Evolutionary conservation across 257 asterid species (phyloP), one percentile per base, ranked within the genome.

Genomic region (Salvia rosmarinus): DNA sequence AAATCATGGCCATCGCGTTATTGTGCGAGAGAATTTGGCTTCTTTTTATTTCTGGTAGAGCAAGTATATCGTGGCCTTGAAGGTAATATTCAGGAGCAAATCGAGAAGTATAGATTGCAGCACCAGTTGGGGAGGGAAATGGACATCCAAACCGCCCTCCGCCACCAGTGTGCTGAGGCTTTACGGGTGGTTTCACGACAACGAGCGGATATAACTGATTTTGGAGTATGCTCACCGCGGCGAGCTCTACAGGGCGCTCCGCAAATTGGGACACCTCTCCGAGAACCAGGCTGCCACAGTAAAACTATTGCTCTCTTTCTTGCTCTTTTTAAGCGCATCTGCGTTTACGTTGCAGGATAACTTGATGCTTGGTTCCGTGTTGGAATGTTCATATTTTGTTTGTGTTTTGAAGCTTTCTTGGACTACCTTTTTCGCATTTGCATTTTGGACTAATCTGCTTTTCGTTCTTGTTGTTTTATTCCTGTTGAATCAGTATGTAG

Each of bases 131-230:
- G 80, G 69, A 87, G 99, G 79, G 99, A 95, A 70, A 89, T 95
- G 98, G 95, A 89, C 85, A 95, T 95, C 67, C 98, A 95, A 40
- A 84, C 77, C 12, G 70, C 77, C 78, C 96, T 89, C 67, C 82
- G 84, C 12, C 99, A 89, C 67, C 2, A 95, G 91, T 47, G 87
- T 95, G 44, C 77, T 95, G 73, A 79, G 94, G 51, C 85, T 95
- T 9, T 83, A 77, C 66, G 99, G 99, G n/a, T 95, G 99, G 99
- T 95, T 91, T 65, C 92, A 89, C 13, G 99, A 95, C 21, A 80
- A 72, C 0, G 87, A 87, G 25, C 87, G 99, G 47, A 85, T 95
- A 50, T 87, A 83, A 79, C 64, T 95, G 73, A 91, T 95, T 73
- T 70, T 95, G 85, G 99, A 95, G 86, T 95, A 91, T 9, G 96